Evolutionary conservation across 495 filamentous ascomycete species (phyloP).

Genomic region (Pyrenopolyporus hunteri): DNA sequence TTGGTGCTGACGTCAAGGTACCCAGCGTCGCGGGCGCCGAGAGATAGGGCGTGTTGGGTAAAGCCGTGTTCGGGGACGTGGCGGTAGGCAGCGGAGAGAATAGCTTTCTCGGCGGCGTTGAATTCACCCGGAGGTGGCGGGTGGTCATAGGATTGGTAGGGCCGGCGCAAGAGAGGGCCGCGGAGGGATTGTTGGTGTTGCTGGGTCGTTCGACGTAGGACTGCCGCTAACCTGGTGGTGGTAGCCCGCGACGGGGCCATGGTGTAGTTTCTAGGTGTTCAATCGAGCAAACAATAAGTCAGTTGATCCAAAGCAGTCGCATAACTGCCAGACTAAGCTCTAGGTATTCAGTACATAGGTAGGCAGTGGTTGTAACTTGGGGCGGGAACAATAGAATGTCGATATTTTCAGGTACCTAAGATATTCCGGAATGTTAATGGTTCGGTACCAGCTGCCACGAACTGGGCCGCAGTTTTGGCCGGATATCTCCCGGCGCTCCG

Average conservation of each 20-base stretch:
- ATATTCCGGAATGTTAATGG: too few relatives aligned
- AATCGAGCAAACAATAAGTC: too few relatives aligned
- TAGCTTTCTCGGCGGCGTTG: constrained; percentile 71
- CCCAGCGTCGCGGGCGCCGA: constrained; percentile 80
- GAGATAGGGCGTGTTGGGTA: constrained; percentile 68
- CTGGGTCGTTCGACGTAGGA: background rate
- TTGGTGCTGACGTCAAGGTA: constrained; percentile 87
- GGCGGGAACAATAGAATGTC: too few relatives aligned
- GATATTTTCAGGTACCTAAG: too few relatives aligned
- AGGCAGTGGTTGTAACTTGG: too few relatives aligned
- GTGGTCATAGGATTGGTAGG: constrained; percentile 78
- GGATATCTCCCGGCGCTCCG: constrained; percentile 21
- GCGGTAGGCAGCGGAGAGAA: constrained; percentile 78
- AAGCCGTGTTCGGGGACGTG: constrained; percentile 88
- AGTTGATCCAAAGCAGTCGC: too few relatives aligned
- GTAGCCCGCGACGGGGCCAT: constrained; percentile 3
- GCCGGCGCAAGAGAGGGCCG: constrained; percentile 31
- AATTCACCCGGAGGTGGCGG: constrained; percentile 65
- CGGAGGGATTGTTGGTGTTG: background rate
- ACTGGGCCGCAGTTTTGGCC: background rate
- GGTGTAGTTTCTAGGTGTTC: background rate
- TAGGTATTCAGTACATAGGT: too few relatives aligned
- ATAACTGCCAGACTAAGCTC: too few relatives aligned
- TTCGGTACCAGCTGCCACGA: constrained; percentile 11
- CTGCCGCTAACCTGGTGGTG: background rate